Evolutionary conservation across 1,284 basidiomycete species (phyloP), one percentile per base, ranked within the genome.

Genomic region (Rhodotorula sp.): DNA sequence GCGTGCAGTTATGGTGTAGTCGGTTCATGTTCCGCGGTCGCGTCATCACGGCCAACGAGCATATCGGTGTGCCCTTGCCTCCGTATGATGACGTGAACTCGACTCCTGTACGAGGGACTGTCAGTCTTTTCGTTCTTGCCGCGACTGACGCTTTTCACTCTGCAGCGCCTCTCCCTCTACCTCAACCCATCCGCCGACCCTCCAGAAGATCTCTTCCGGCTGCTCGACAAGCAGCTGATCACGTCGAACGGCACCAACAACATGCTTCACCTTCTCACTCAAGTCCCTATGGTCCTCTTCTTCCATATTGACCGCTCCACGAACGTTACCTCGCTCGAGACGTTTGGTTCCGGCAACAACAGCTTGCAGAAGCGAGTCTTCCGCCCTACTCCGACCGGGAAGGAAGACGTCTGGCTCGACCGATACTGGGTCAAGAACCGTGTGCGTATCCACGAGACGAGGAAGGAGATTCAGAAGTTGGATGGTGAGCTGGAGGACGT

Each of bases 371-470:
- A 48, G 39, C 39, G 39, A 27, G 32, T 55, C n/a, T 66, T 66
- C 53, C 51, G 55, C n/a, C 54, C 59, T 24, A 44, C 36, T 2
- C 20, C 24, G n/a, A 47, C 32, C 9, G 39, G 53, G 39, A 51
- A 59, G 17, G 58, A 58, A 6, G 55, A 59, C 39, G 19, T 71
- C 1, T 71, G 61, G 64, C 54, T 74, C 27, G 72, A 74, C 39
- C 61, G 69, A 36, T 74, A 71, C 53, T 39, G 57, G 47, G 51
- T 66, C 24, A 44, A 34, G 36, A 66, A 62, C 47, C 51, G 64
- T 17, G 36, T 39, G 0, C 36, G 39, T 39, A 52, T 71, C 10
- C 39, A 51, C 8, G 49, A 65, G 13, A 53, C 13, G 13, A 30
- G 72, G 8, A 34, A 20, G 19, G n/a, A 27, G 22, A 24, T 60